phyloP scores from a whole-genome alignment of 2,329 filamentous ascomycete species.

The Cercospora sojina region DNA sequence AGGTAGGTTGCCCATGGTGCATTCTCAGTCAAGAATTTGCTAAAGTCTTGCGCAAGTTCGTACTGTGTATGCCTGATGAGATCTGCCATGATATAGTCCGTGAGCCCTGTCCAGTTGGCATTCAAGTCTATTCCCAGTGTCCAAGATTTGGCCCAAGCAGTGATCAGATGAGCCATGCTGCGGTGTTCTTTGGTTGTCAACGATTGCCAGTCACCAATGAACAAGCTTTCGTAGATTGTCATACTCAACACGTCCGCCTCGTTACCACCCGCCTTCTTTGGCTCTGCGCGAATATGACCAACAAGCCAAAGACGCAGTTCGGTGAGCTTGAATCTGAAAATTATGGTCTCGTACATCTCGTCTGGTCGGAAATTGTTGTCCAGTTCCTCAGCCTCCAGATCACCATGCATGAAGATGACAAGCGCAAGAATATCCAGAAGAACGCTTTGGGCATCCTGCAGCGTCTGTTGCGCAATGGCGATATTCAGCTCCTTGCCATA shows the following conservation, averaged over 20 bases:
- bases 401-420: slow-evolving; percentile 80
- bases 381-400: slow-evolving; percentile 71
- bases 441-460: slow-evolving; percentile 69
- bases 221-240: slow-evolving; percentile 43
- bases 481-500: slow-evolving; percentile 76
- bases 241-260: slow-evolving; percentile 20
- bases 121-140: slow-evolving; percentile 42
- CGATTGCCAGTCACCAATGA: slow-evolving; percentile 44
- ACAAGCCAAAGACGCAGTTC: slow-evolving; percentile 72
- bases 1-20: slow-evolving; percentile 68
- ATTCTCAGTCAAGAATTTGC: slow-evolving; percentile 58
- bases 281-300: slow-evolving; percentile 45
- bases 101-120: slow-evolving; percentile 42
- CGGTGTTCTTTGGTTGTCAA: slow-evolving; percentile 21
- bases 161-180: slow-evolving; percentile 38
- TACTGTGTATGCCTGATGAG: slow-evolving; percentile 46
- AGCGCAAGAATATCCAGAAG: slow-evolving; percentile 81
- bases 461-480: slow-evolving; percentile 74
- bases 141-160: slow-evolving; percentile 51
- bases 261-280: slow-evolving; percentile 28
- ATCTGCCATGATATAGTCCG: slow-evolving; percentile 44
- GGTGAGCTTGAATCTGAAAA: slow-evolving; percentile 69
- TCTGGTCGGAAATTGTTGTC: slow-evolving; percentile 62
- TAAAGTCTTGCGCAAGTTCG: slow-evolving; percentile 60
- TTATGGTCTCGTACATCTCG: slow-evolving; percentile 66